Base-by-base conservation (phyloP, 2,329 filamentous ascomycete species). In the Aulographum hederae region DNA sequence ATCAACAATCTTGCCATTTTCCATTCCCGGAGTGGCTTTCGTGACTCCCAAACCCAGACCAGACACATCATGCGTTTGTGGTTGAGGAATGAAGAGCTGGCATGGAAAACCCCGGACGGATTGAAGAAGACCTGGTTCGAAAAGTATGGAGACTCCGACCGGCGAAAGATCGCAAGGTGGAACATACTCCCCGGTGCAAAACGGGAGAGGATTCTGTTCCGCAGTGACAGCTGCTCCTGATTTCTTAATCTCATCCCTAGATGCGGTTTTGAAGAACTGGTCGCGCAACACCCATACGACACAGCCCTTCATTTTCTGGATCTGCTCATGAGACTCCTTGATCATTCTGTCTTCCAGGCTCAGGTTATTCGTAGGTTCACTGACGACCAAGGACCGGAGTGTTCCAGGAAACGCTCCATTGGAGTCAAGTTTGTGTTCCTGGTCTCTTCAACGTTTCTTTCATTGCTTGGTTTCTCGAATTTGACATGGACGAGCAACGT, bases 1-100 rank as follows among this genome's bases (percentile, higher is more conserved):
- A 51, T 57, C n/a, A 67, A 66, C 39, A 66, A 67, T 26, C 34
- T 66, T 4, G 54, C 51, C n/a, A 53, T 66, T 17, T 62, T 67
- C 38, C 61, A 67, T 46, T 59, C 60, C 2, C 47, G 63, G 2
- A 55, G 61, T 35, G 56, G 50, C 2, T 66, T 65, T 30, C 50
- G 30, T 16, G 54, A 65, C 41, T 46, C 38, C 0, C 38, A 42
- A 11, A 25, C 4, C 5, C 34, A 36, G 18, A 32, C 18, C 19
- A 18, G 34, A 13, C 34, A 37, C 16, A 34, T 37, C 28, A 32
- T 37, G 12, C 32, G 34, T 4, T 18, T 37, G 20, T 37, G 34
- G 34, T 23, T 37, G 12, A 23, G 32, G 16, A 37, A 37, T 18
- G 32, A 34, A 20, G 32, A 37, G 12, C 6, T 34, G 15, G 32